Conservation (phyloP, 495 filamentous ascomycete species). For the Copromyces sp. region DNA sequence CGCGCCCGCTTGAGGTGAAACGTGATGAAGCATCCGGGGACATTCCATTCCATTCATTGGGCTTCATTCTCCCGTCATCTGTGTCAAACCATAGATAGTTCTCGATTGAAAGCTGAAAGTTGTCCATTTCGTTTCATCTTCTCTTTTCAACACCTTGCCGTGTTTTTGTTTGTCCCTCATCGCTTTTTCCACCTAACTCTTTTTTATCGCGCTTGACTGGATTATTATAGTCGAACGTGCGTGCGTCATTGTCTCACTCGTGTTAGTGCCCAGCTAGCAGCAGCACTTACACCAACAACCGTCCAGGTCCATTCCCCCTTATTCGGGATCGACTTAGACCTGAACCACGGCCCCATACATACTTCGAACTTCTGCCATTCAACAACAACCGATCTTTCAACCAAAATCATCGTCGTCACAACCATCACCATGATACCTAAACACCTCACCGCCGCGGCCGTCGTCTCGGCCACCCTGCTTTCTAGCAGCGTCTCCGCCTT, state of each 20-base stretch:
- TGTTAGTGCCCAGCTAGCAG: neutral
- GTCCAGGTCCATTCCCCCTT: neutral
- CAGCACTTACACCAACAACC: neutral
- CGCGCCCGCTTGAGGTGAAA: neutral
- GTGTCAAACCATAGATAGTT: neutral
- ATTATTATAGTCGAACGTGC: neutral
- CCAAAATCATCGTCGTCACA: neutral
- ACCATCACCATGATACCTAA: conserved; percentile 19
- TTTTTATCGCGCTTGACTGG: neutral
- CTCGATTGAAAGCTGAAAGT: neutral
- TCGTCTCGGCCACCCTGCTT: conserved; percentile 10
- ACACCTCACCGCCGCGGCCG: conserved; percentile 15
- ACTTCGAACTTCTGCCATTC: neutral
- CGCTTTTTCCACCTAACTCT: neutral
- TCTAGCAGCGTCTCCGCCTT: conserved; percentile 11
- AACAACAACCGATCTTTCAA: neutral
- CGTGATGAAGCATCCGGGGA: neutral
- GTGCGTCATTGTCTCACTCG: neutral
- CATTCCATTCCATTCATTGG: neutral
- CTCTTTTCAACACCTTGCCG: neutral
- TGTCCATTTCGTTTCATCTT: neutral
- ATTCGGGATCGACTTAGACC: neutral
- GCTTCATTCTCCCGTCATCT: neutral
- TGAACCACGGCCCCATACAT: neutral
- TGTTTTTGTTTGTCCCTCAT: neutral